Percentiles rank a stretch among this genome's conserved stretches.
phyloP scores from a whole-genome alignment of 495 filamentous ascomycete species.

The Podospora comata region DNA sequence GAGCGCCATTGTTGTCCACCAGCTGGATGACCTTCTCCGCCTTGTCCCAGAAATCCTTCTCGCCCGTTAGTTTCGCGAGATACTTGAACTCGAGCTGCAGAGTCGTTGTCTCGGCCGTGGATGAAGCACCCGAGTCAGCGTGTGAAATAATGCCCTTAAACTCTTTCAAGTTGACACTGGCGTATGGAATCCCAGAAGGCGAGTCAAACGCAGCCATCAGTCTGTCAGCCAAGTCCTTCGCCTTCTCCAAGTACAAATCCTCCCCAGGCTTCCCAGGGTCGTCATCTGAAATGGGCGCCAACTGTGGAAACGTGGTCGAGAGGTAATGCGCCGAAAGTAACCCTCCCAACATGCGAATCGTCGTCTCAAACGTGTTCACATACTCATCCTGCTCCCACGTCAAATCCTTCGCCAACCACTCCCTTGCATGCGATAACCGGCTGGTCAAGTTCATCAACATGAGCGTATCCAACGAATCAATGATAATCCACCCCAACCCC shows the following conservation, averaged over 20 bases:
- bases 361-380: conserved; percentile 97
- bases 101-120: conserved; percentile 87
- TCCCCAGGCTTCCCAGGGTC: conserved; percentile 66
- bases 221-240: conserved; percentile 84
- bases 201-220: conserved; percentile 86
- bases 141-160: conserved; percentile 73
- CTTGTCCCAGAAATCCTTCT: conserved; percentile 83
- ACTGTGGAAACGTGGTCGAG: conserved; percentile 64
- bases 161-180: conserved; percentile 82
- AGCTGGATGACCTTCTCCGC: conserved; percentile 90
- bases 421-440: conserved; percentile 75
- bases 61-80: conserved; percentile 88
- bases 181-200: conserved; percentile 78
- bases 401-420: conserved; percentile 83
- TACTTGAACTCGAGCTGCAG: conserved; percentile 98
- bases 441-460: conserved; percentile 98
- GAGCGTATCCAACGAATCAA: conserved; percentile 92
- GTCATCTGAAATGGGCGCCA: conserved; percentile 64
- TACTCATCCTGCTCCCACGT: conserved; percentile 89
- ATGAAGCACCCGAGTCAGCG: conserved; percentile 82
- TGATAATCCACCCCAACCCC: conserved; percentile 95
- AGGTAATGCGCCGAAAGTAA: conserved; percentile 94
- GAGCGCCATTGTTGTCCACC: conserved; percentile 70
- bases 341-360: conserved; percentile 95
- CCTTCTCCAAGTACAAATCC: conserved; percentile 94